Evolutionary conservation across 345 rosid genomes (phyloP).

Genomic region (Gossypium thurberi): DNA sequence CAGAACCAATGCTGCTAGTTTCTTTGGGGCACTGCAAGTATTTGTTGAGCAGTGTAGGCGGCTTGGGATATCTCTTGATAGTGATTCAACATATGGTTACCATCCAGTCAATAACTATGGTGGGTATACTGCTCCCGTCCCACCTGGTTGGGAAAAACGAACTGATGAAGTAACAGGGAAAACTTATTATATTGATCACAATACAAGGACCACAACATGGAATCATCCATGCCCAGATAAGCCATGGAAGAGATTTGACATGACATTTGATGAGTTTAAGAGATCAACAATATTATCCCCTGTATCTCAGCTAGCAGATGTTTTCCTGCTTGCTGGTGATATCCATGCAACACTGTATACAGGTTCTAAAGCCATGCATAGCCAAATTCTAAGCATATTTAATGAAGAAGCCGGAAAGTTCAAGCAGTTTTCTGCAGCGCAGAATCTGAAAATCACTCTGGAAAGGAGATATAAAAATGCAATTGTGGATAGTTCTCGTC

Average conservation of each 20-base stretch:
- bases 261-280: constrained; percentile 89
- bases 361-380: constrained; percentile 98
- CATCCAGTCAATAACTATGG: constrained; percentile 49
- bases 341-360: constrained; percentile 97
- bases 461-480: constrained; percentile 93
- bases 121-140: constrained; percentile 85
- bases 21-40: constrained; percentile 88
- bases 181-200: constrained; percentile 82
- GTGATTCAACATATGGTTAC: constrained; percentile 59
- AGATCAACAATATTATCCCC: constrained; percentile 80
- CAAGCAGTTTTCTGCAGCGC: constrained; percentile 89
- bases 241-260: constrained; percentile 97
- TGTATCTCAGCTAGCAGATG: constrained; percentile 83
- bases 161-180: constrained; percentile 93
- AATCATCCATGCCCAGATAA: constrained; percentile 97
- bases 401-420: constrained; percentile 86
- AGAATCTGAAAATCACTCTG: constrained; percentile 81
- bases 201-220: constrained; percentile 94
- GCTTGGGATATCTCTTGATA: constrained; percentile 86
- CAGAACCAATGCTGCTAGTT: constrained; percentile 97
- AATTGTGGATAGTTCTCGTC: constrained; percentile 88
- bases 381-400: constrained; percentile 93
- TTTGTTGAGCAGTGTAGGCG: constrained; percentile 93
- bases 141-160: constrained; percentile 97
- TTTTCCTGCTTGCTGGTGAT: constrained; percentile 94